Evolutionary conservation across 345 rosid genomes (phyloP).

Genomic region (Salix exigua): DNA sequence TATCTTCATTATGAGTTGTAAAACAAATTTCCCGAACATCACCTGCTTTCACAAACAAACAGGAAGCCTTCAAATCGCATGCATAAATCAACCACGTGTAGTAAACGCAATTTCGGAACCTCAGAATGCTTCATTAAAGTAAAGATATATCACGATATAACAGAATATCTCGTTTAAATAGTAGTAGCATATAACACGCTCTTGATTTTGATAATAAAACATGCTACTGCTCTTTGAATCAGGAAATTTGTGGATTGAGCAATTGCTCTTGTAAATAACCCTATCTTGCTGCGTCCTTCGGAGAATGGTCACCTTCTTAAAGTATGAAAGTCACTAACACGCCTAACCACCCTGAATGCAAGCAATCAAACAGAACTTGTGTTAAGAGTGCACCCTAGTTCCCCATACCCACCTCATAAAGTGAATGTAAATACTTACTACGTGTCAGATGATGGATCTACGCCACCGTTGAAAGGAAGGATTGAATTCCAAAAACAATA

Average conservation of each 20-base stretch:
- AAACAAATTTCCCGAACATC: neutral
- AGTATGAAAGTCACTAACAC: neutral
- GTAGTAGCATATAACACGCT: neutral
- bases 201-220: neutral
- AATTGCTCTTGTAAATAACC: constrained; percentile 7
- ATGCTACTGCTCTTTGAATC: neutral
- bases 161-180: neutral
- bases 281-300: neutral
- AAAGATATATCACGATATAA: neutral
- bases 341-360: constrained; percentile 7
- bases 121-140: neutral
- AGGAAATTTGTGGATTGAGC: neutral
- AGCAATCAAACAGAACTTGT: neutral
- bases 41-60: neutral
- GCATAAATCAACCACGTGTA: neutral
- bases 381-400: neutral
- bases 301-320: neutral
- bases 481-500: constrained; percentile 81
- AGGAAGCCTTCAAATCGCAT: neutral
- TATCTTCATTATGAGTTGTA: neutral
- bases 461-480: constrained; percentile 62
- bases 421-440: constrained; percentile 27
- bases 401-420: neutral
- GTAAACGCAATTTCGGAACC: neutral
- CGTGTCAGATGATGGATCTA: constrained; percentile 10